Evolutionary conservation across 108 stramenopile genomes (phyloP), one percentile per base, ranked within the genome.

Genomic region (Licmophora abbreviata): DNA sequence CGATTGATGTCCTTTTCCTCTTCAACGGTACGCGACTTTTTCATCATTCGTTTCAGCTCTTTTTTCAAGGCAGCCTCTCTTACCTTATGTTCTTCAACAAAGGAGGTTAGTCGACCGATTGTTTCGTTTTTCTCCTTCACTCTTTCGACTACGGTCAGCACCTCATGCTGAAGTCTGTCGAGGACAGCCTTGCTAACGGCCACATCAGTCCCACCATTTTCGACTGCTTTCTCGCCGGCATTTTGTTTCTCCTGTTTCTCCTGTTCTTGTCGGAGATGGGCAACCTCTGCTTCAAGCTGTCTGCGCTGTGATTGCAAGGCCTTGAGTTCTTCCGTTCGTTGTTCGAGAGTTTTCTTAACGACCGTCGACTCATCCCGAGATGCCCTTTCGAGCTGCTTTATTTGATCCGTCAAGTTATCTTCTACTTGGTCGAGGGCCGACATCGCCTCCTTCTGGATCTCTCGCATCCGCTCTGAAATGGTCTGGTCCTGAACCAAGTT

Each of bases 91-190:
- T 49, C 54, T 8, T 62, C 61, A 11, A 73, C 41, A 8, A 51
- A 42, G 14, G 36, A 25, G 33, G 29, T 50, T 29, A 73, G 20
- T 22, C 31, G n/a, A 23, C n/a, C 47, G 37, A 75, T 65, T 6
- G 23, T 29, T 20, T 61, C 42, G 45, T 75, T 75, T 53, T 69
- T 75, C 10, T 54, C 54, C 31, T 58, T 56, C 9, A 75, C 50
- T 24, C 49, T 43, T 18, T 61, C 56, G 20, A 64, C 51, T 23
- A 69, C 49, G 4, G 26, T 44, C 20, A 66, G 25, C 15, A 64
- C 53, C 54, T 75, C 74, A 14, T 52, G 30, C 37, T 75, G 61
- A 30, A 75, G 47, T 22, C 31, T 51, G 26, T 64, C 59, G 32
- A 75, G 15, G 14, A 64, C 47, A 17, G 22, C 5, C 21, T 37